Base-by-base conservation (phyloP, 1,284 basidiomycete genomes). In the Ganoderma sp. region DNA sequence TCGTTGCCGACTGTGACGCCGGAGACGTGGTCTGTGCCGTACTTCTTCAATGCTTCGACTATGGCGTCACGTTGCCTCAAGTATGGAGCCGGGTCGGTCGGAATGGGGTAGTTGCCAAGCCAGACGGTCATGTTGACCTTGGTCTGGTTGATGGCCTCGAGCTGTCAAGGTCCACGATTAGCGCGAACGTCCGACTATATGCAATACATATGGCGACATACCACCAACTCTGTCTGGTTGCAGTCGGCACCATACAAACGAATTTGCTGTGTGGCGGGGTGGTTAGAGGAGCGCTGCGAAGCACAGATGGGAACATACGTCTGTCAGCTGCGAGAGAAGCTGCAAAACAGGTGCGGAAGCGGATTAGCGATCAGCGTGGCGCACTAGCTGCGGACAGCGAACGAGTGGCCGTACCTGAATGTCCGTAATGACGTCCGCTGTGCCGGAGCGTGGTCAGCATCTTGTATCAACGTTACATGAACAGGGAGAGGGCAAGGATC, bases 111-210 rank as follows among this genome's bases (percentile, higher is more conserved):
- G 75, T 94, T 94, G 39, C 90, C 97, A n/a, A 96, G 84, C 80
- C 84, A 98, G 17, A 98, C 92, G 12, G 81, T 83, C 88, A 99
- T 86, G 80, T 97, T 85, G 65, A 95, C 93, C 79, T 97, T 94
- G 61, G 96, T 97, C 75, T 90, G 88, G 76, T 92, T 84, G 78
- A 99, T 94, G 0, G 93, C 94, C 73, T 94, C 88, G 45, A 96
- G 84, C 88, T 81, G 77, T 70, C 34, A 19, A 22, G 63, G 68
- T 60, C 62, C 39, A 42, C 39, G 37, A n/a, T 50, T 48, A 34
- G 25, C 48, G 19, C 61, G 60, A 14, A 39, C 32, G 19, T 25
- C 19, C 52, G 7, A 50, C 57, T 67, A 74, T 8, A 69, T 52
- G 61, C 67, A 70, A 64, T 25, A 77, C 15, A 32, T 12, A 25